Evolutionary conservation across 352 stramenopile genomes (phyloP).

Genomic region (Phytopythium vexans): DNA sequence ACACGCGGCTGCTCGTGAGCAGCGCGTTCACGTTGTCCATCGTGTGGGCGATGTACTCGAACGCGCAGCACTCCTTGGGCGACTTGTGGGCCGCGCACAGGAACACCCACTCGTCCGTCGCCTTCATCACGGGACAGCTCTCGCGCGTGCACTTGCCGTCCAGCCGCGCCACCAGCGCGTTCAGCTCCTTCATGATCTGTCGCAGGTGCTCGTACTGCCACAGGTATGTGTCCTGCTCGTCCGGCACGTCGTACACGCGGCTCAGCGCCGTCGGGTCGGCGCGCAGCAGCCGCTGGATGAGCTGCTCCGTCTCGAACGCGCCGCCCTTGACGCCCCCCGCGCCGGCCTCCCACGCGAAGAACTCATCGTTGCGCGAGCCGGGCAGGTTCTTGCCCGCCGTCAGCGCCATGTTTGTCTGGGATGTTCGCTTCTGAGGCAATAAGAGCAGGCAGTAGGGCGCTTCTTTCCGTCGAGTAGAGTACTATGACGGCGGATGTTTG

Average conservation of each 20-base stretch:
- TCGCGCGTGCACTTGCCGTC: slow-evolving; percentile 68
- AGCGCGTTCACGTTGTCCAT: slow-evolving; percentile 87
- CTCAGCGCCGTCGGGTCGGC: slow-evolving; percentile 48
- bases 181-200: slow-evolving; percentile 83
- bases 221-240: slow-evolving; percentile 80
- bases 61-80: slow-evolving; percentile 79
- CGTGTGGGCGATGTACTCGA: slow-evolving; percentile 85
- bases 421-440: too few relatives aligned
- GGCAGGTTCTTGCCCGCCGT: slow-evolving; percentile 70
- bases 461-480: too few relatives aligned
- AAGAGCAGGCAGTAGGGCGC: too few relatives aligned
- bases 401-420: slow-evolving; percentile 22
- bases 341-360: slow-evolving; percentile 66
- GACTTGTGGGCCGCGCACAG: slow-evolving; percentile 80
- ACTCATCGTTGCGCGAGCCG: slow-evolving; percentile 73
- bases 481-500: too few relatives aligned
- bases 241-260: slow-evolving; percentile 69
- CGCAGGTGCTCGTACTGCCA: slow-evolving; percentile 86
- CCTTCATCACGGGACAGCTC: slow-evolving; percentile 77
- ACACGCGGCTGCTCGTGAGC: slow-evolving; percentile 78
- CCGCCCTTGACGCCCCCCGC: slow-evolving; percentile 24
- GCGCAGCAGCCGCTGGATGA: slow-evolving; percentile 72
- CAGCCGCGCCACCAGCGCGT: slow-evolving; percentile 64
- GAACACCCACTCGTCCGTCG: slow-evolving; percentile 86
- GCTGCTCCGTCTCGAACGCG: slow-evolving; percentile 73